Conservation (phyloP, 1,139 yeast species). For the Yamadazyma membranifaciens region DNA sequence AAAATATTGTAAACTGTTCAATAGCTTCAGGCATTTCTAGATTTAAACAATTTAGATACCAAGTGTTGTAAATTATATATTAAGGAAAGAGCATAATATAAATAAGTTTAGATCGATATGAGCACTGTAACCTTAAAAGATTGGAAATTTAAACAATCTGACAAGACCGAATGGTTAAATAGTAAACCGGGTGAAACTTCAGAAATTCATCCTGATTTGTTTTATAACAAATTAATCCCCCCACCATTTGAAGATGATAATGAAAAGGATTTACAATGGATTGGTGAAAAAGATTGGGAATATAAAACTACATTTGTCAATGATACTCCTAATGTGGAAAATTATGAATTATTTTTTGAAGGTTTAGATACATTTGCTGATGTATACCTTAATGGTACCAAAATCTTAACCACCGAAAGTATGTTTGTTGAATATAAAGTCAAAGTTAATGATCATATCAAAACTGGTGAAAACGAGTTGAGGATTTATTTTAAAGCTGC, state of each 20-base stretch:
- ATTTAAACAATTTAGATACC: no score
- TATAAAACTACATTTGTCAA: conserved; percentile 20
- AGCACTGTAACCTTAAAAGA: background rate
- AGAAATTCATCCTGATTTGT: conserved; percentile 38
- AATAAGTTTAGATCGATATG: no score
- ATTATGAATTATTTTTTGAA: conserved; percentile 31
- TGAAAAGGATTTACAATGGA: conserved; percentile 45
- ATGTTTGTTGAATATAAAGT: conserved; percentile 31
- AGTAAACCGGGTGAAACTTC: conserved; percentile 8
- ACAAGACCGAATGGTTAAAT: conserved; percentile 9
- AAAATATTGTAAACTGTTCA: no score
- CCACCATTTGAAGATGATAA: conserved; percentile 43
- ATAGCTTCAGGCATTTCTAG: no score
- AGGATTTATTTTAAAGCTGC: conserved; percentile 22
- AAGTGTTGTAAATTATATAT: no score
- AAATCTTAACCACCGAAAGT: conserved; percentile 30
- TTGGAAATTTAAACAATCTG: conserved; percentile 10
- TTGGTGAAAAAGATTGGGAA: conserved; percentile 42
- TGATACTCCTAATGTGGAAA: conserved; percentile 2
- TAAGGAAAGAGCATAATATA: no score
- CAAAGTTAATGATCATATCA: conserved; percentile 11
- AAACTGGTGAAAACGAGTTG: conserved; percentile 15
- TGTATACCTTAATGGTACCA: conserved; percentile 30
- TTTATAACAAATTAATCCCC: conserved; percentile 31
- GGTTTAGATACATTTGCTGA: conserved; percentile 46